Evolutionary conservation across 1,139 yeast genomes (phyloP).

Genomic region (Debaryomyces psychrophilus): DNA sequence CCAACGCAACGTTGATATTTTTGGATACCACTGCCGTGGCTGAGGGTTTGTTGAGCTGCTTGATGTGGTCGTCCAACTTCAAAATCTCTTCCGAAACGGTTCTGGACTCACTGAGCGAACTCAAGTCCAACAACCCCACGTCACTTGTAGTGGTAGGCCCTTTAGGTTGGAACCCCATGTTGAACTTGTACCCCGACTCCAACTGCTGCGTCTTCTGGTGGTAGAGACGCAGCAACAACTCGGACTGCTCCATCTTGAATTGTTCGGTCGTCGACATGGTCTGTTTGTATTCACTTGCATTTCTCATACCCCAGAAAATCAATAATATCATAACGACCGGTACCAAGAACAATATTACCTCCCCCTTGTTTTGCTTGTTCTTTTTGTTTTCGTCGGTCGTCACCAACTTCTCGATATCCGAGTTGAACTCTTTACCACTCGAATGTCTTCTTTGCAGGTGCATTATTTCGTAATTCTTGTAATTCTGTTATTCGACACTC

Average conservation of each 20-base stretch:
- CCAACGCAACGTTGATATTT: background rate
- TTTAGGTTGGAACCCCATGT: background rate
- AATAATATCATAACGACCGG: background rate
- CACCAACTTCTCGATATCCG: slow-evolving; percentile 4
- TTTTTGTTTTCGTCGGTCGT: background rate
- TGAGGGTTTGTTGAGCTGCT: slow-evolving; percentile 4
- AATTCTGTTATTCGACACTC: background rate
- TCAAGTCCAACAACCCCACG: slow-evolving; percentile 8
- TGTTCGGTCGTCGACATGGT: slow-evolving; percentile 4
- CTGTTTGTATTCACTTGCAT: background rate
- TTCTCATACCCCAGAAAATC: background rate
- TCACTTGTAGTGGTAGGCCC: slow-evolving; percentile 1
- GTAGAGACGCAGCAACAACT: slow-evolving; percentile 1
- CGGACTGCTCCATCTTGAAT: slow-evolving; percentile 5
- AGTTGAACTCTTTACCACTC: background rate
- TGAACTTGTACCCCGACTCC: background rate
- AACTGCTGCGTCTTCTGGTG: background rate
- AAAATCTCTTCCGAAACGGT: slow-evolving; percentile 9
- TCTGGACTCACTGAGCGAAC: slow-evolving; percentile 3
- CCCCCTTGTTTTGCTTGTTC: background rate
- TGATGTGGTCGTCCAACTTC: slow-evolving; percentile 10
- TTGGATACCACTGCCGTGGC: background rate
- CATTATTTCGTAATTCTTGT: background rate
- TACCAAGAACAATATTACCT: background rate
- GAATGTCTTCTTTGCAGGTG: background rate